Evolutionary conservation across 2,329 filamentous ascomycete genomes (phyloP), one percentile per base, ranked within the genome.

Genomic region (Paracamarosporium sp.): DNA sequence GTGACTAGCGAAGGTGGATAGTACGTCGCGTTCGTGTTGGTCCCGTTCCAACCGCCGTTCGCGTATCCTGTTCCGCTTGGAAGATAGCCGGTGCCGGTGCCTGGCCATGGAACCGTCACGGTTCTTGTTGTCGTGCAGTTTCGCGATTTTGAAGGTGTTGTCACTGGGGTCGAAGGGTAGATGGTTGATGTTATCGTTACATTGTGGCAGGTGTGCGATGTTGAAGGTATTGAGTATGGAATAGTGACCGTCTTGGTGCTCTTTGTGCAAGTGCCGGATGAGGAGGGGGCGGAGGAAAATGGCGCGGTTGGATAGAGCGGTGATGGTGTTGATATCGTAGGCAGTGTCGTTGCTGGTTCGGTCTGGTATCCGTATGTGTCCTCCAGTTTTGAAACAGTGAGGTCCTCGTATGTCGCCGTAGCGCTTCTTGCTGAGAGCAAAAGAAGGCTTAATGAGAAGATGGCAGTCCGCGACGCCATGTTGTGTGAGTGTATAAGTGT

Each of bases 111-210:
- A 12, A 48, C 25, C 6, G 45, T 48, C 2, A 48, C 30, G 1
- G 45, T 48, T n/a, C 20, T 35, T 8, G 45, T 48, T 11, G 30
- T 20, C 12, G 45, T 35, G 20, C 45, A 48, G 45, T 48, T 35
- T 17, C 45, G 20, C 8, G 45, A 36, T 15, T 30, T 30, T 6
- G 45, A 35, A 5, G 20, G 20, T 11, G 28, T 35, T 3, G 45
- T 30, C 2, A 30, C 27, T 2, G 30, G n/a, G 30, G 36, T 36
- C 2, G 15, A 24, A 3, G 27, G 13, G 33, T 24, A 50, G 24
- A 50, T 22, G 2, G 47, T 50, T 7, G 47, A 50, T 35, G 47
- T 50, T 50, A 50, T 40, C 5, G 47, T 50, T 17, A 24, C 40
- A 33, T 50, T 50, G 22, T 50, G 24, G 47, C 47, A 50, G 22